A percentile compares a stretch with the other conserved stretches of the same genome.
Evolutionary conservation across 495 filamentous ascomycete species (phyloP).

Genomic region (Penicillium bialowiezense): DNA sequence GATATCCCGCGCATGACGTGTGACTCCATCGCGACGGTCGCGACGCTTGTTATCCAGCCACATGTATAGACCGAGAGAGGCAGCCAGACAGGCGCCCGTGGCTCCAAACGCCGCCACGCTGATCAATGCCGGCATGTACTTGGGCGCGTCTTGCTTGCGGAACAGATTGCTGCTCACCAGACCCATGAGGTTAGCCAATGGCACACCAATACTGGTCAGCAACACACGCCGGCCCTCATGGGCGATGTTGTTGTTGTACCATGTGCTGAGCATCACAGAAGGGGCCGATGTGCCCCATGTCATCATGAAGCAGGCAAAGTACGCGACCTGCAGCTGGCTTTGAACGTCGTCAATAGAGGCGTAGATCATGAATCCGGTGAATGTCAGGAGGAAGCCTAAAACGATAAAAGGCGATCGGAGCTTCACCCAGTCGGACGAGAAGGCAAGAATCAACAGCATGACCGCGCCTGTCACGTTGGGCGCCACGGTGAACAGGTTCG

Average conservation of each 20-base stretch:
- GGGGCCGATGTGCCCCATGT: constrained; percentile 63
- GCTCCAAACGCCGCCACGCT: constrained; percentile 74
- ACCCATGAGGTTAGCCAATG: constrained; percentile 79
- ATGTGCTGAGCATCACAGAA: constrained; percentile 50
- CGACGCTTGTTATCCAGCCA: constrained; percentile 64
- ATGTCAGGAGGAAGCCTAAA: constrained; percentile 68
- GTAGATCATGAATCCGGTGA: constrained; percentile 74
- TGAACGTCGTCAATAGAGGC: constrained; percentile 61
- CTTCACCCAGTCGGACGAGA: constrained; percentile 60
- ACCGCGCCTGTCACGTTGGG: constrained; percentile 68
- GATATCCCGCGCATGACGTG: constrained; percentile 60
- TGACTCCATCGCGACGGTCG: constrained; percentile 58
- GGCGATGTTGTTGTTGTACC: constrained; percentile 82
- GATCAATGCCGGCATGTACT: constrained; percentile 70
- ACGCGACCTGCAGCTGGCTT: constrained; percentile 58
- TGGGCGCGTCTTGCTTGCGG: constrained; percentile 64
- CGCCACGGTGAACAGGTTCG: constrained; percentile 75
- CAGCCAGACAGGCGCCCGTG: constrained; percentile 55
- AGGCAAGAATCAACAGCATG: constrained; percentile 67
- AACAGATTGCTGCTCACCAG: constrained; percentile 74
- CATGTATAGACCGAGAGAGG: constrained; percentile 64
- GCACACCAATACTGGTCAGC: constrained; percentile 70
- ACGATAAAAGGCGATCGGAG: constrained; percentile 72
- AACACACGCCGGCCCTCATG: constrained; percentile 70
- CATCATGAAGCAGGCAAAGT: constrained; percentile 83